Conservation (phyloP, 164 flowering plant species). For the Liquidambar formosana region DNA sequence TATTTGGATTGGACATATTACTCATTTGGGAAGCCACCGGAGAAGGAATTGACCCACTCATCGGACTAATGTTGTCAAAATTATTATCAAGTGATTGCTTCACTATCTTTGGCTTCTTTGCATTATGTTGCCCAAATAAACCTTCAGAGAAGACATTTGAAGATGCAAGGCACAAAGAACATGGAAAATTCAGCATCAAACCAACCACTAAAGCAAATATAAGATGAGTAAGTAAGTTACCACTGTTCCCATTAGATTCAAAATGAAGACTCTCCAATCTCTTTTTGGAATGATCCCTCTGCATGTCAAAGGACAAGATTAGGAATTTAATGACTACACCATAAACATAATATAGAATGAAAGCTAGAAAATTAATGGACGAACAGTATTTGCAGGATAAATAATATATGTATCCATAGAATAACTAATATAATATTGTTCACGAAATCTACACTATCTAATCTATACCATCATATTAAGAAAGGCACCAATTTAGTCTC, state of each 20-base stretch:
- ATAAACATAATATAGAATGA: neutral
- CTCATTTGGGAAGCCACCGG: slow-evolving; percentile 96
- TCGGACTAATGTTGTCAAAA: slow-evolving; percentile 53
- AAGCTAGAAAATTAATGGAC: too few relatives aligned
- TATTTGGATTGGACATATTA: slow-evolving; percentile 84
- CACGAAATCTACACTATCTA: too few relatives aligned
- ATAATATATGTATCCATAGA: too few relatives aligned
- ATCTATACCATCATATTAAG: too few relatives aligned
- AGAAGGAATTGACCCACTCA: slow-evolving; percentile 71
- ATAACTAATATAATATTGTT: too few relatives aligned
- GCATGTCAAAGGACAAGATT: slow-evolving; percentile 22
- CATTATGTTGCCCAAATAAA: slow-evolving; percentile 55
- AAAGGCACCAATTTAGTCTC: too few relatives aligned
- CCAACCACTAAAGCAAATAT: slow-evolving; percentile 1
- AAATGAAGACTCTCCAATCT: slow-evolving; percentile 61
- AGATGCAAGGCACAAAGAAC: slow-evolving; percentile 1
- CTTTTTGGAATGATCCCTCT: slow-evolving; percentile 73
- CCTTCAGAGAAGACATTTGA: slow-evolving; percentile 38
- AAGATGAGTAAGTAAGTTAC: slow-evolving; percentile 32
- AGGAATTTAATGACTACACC: slow-evolving; percentile 1
- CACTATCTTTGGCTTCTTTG: slow-evolving; percentile 73
- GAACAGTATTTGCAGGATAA: too few relatives aligned
- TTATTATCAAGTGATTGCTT: slow-evolving; percentile 64
- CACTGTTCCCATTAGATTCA: slow-evolving; percentile 75
- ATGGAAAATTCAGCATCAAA: neutral